phyloP scores from a whole-genome alignment of 2,329 filamentous ascomycete species.

The Scedosporium dehoogii region DNA sequence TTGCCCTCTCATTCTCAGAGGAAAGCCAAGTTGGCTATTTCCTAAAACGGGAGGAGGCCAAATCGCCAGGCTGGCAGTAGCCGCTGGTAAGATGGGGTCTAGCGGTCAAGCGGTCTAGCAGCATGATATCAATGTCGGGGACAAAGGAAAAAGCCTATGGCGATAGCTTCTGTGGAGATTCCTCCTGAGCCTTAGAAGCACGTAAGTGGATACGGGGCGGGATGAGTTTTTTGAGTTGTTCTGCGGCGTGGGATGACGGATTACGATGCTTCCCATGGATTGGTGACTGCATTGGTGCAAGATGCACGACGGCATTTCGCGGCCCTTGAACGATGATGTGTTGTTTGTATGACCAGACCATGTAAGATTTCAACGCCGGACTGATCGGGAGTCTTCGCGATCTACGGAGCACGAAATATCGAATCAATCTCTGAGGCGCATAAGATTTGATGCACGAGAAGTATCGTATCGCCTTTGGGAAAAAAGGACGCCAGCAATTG shows the following conservation, averaged over 20 bases:
- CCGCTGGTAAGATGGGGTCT: too few species aligned
- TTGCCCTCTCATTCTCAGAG: neutral
- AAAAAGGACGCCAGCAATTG: too few species aligned
- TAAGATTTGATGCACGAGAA: too few species aligned
- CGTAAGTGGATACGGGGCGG: neutral
- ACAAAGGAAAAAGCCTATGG: neutral
- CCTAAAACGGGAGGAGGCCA: too few species aligned
- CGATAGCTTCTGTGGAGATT: neutral
- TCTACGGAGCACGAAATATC: too few species aligned
- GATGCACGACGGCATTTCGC: neutral
- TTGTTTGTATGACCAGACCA: neutral
- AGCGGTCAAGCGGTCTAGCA: neutral
- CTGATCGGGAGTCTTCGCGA: too few species aligned
- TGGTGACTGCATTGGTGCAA: neutral
- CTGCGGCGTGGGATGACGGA: neutral
- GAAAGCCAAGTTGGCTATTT: too few species aligned
- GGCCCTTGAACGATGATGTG: neutral
- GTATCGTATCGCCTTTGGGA: too few species aligned
- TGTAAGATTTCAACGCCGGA: too few species aligned
- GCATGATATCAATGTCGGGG: neutral
- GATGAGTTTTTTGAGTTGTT: neutral
- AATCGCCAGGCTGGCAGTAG: too few species aligned
- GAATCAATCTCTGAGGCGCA: too few species aligned
- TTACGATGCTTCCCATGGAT: too few species aligned
- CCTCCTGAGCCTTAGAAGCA: neutral